Evolutionary conservation across 108 stramenopile species (phyloP), one percentile per base, ranked within the genome.

Genomic region (Schizochytrium sp.): DNA sequence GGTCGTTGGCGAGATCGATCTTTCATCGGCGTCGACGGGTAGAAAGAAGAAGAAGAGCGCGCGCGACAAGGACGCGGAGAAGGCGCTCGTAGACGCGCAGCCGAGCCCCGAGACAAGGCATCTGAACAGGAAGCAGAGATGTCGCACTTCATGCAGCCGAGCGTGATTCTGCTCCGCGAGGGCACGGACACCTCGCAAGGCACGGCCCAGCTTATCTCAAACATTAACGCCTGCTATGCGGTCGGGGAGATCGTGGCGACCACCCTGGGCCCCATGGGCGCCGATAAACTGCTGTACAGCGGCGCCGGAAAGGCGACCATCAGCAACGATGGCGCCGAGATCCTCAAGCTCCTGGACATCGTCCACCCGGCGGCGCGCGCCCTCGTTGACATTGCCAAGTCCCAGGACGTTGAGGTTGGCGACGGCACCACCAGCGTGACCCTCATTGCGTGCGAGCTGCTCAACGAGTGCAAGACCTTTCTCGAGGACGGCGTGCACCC

Each of bases 401-500:
- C 96, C 88, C 63, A 94, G 94, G 99, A 99, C 89, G 94, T 95
- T 21, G 96, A 97, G 92, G 98, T 98, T 28, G 99, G 99, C 21
- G 99, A 99, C 90, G 99, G 99, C 51, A 99, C 99, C 14, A 99
- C 99, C 5, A 96, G 96, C 19, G 98, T 98, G 10, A 97, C 98
- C 29, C 93, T 99, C 18, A 87, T 98, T 5, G 98, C 98, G 4
- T 97, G 96, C 18, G 97, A 97, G 92, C 94, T 99, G 58, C 93
- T 99, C 60, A 96, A 97, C 89, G 93, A 96, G 83, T 91, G 97
- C 91, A 99, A 99, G 93, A 91, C 95, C 23, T 97, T 99, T 58
- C 92, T 99, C 44, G 99, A 99, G 94, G 99, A 98, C 91, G 98
- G 98, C n/a, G 94, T 99, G 18, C 97, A 98, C 91, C 98, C 99